Percentiles rank a stretch among this genome's conserved stretches.
phyloP scores from a whole-genome alignment of 345 rosid genomes.

The Linum trigynum region DNA sequence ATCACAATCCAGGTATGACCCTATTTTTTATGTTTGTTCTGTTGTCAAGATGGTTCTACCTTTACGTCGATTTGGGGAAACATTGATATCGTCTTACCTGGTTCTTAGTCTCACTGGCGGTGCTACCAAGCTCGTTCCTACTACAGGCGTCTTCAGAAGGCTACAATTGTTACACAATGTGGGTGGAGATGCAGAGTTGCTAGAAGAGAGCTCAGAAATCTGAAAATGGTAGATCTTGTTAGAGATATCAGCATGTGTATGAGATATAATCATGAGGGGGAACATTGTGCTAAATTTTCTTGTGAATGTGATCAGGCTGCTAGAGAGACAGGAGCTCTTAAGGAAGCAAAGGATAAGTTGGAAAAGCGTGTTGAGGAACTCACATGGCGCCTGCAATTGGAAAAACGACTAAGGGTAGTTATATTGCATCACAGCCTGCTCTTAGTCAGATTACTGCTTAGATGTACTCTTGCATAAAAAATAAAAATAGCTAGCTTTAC shows the following conservation, averaged over 20 bases:
- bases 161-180: conserved; percentile 25
- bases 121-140: conserved; percentile 25
- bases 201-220: conserved; percentile 32
- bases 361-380: conserved; percentile 67
- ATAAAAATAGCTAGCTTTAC: too few species aligned
- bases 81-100: background rate
- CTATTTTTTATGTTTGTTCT: background rate
- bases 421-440: background rate
- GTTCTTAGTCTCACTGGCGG: conserved; percentile 29
- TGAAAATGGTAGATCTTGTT: conserved; percentile 25
- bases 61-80: background rate
- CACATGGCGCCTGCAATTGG: conserved; percentile 64
- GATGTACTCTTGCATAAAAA: too few species aligned
- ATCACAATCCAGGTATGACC: conserved; percentile 2
- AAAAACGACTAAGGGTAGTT: conserved; percentile 58
- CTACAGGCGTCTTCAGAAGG: conserved; percentile 27
- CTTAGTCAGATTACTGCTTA: background rate
- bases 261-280: background rate
- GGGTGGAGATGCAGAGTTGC: conserved; percentile 37
- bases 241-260: background rate
- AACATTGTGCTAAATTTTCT: conserved; percentile 5
- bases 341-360: conserved; percentile 72
- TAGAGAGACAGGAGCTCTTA: conserved; percentile 67
- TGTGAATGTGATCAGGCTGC: conserved; percentile 35
- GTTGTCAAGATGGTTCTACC: background rate